Conservation (phyloP, 2,329 filamentous ascomycete genomes). For the Penicillium aurantiogriseum region DNA sequence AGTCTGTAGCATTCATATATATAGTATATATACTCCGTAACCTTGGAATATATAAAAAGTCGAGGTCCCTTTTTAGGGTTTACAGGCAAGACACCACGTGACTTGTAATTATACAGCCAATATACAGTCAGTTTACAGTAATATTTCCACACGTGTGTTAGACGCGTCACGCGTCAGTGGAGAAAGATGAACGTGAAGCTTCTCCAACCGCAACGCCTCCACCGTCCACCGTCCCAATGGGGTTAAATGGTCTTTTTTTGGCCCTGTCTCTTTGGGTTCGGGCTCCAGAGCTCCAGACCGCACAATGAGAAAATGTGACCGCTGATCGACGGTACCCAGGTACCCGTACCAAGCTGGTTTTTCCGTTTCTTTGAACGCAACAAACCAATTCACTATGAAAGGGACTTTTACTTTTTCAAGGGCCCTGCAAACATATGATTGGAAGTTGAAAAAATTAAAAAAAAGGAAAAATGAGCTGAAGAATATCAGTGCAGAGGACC, state of each 20-base stretch:
- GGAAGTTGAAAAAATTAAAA: not conserved
- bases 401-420: not conserved
- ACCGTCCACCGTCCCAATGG: not conserved
- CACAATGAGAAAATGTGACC: slow-evolving; percentile 13
- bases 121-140: not conserved
- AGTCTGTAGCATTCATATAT: no score
- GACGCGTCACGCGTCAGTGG: slow-evolving; percentile 8
- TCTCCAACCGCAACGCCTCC: slow-evolving; percentile 3
- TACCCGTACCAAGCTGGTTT: not conserved
- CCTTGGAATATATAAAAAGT: no score
- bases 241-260: slow-evolving; percentile 1
- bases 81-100: not conserved
- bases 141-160: not conserved
- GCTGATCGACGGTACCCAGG: slow-evolving; percentile 7
- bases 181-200: slow-evolving; percentile 4
- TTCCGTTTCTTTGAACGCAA: not conserved
- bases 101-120: not conserved
- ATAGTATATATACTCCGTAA: no score
- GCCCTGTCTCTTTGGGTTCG: not conserved
- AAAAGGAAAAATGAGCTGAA: not conserved
- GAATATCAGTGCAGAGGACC: not conserved
- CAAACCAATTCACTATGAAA: slow-evolving; percentile 4
- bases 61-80: not conserved
- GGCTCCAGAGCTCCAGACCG: slow-evolving; percentile 9
- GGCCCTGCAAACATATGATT: not conserved